These are phyloP conservation scores for Picea sitchensis DNA, from an alignment of 75 land plant species.

Conservation along the genomic window DNA sequence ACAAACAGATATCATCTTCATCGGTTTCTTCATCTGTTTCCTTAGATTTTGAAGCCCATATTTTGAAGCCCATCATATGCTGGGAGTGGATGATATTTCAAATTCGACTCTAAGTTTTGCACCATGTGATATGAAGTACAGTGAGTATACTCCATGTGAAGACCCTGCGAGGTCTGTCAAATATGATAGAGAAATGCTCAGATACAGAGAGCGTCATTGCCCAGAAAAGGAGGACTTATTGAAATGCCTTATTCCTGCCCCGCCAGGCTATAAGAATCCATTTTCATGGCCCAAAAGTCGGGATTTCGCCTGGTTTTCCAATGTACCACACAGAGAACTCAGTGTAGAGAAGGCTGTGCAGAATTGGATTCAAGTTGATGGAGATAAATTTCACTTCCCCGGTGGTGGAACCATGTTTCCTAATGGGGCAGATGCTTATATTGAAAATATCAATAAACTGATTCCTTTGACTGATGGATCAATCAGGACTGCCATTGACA, in stretches of 20 bases:
- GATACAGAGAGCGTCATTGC: constrained; percentile 65
- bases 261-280: constrained; percentile 53
- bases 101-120: constrained; percentile 1
- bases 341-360: constrained; percentile 73
- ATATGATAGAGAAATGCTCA: constrained; percentile 33
- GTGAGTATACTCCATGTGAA: constrained; percentile 77
- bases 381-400: constrained; percentile 54
- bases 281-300: constrained; percentile 65
- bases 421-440: constrained; percentile 64
- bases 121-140: constrained; percentile 46
- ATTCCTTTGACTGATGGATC: constrained; percentile 44
- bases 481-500: constrained; percentile 64
- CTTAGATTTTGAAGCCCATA: constrained; percentile 77
- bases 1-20: neutral
- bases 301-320: constrained; percentile 65
- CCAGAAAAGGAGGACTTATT: constrained; percentile 48
- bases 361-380: constrained; percentile 72
- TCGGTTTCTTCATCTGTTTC: constrained; percentile 8
- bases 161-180: constrained; percentile 34
- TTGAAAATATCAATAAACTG: constrained; percentile 50
- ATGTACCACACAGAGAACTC: constrained; percentile 69
- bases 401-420: constrained; percentile 76
- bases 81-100: constrained; percentile 16
- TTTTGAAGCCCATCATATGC: constrained; percentile 59
- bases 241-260: constrained; percentile 59